A percentile compares a stretch with the other conserved stretches of the same genome.
Evolutionary conservation across 1,284 basidiomycete genomes (phyloP).

Genomic region (Boletus chippewaensis): DNA sequence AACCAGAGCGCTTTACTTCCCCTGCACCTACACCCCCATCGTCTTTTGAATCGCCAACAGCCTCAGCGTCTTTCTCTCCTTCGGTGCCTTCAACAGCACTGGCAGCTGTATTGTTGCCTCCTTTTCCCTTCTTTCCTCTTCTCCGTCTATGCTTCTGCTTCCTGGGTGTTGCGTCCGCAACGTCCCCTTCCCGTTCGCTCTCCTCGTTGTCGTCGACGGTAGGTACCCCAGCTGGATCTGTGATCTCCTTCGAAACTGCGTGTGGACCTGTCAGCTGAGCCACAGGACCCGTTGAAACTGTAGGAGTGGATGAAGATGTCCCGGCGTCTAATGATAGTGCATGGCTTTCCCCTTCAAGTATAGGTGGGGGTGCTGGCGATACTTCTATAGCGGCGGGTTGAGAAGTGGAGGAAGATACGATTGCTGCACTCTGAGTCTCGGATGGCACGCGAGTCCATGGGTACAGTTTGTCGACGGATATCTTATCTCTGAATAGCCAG

Average conservation of each 20-base stretch:
- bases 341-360: slow-evolving; percentile 2
- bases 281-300: slow-evolving; percentile 1
- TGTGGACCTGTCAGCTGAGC: slow-evolving; percentile 8
- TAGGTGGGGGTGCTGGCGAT: neutral
- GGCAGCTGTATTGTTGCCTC: slow-evolving; percentile 20
- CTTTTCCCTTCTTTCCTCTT: slow-evolving; percentile 47
- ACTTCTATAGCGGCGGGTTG: neutral
- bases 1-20: slow-evolving; percentile 14
- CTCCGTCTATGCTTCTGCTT: slow-evolving; percentile 39
- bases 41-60: slow-evolving; percentile 8
- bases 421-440: slow-evolving; percentile 1
- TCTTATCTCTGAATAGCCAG: slow-evolving; percentile 27
- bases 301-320: neutral
- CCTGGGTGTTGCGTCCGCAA: slow-evolving; percentile 38
- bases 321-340: neutral
- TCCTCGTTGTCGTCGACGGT: slow-evolving; percentile 42
- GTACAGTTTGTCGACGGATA: slow-evolving; percentile 14
- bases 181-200: slow-evolving; percentile 52
- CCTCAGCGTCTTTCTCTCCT: slow-evolving; percentile 24
- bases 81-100: slow-evolving; percentile 33
- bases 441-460: neutral
- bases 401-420: slow-evolving; percentile 1
- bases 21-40: neutral
- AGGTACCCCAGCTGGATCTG: slow-evolving; percentile 9
- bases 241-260: neutral